Conservation (phyloP, 1,284 basidiomycete genomes). For the Rhodotorula glutinis region DNA sequence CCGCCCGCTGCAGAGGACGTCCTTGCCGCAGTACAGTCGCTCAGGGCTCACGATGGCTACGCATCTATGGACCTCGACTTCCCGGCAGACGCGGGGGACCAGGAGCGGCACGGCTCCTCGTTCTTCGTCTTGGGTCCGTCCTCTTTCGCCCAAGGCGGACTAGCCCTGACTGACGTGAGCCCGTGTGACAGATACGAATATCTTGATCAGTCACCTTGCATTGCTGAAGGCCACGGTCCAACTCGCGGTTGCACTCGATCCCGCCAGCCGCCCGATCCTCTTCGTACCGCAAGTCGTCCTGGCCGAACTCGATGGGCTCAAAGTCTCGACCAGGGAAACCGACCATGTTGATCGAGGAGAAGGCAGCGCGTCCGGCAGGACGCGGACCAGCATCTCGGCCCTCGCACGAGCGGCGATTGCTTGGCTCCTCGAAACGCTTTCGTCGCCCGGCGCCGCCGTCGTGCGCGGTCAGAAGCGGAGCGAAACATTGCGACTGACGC, state of each 20-base stretch:
- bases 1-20: constrained; percentile 62
- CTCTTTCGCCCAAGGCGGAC: too few species aligned
- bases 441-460: background rate
- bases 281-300: constrained; percentile 36
- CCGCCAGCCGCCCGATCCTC: constrained; percentile 3
- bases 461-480: constrained; percentile 25
- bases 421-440: constrained; percentile 24
- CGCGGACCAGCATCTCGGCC: constrained; percentile 18
- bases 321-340: background rate
- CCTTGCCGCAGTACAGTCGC: constrained; percentile 55
- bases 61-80: constrained; percentile 21
- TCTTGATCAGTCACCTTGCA: constrained; percentile 33
- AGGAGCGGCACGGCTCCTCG: background rate
- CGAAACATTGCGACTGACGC: constrained; percentile 21
- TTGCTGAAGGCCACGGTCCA: constrained; percentile 16
- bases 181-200: constrained; percentile 29
- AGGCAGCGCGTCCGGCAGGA: background rate
- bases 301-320: constrained; percentile 37
- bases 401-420: constrained; percentile 30
- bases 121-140: constrained; percentile 25
- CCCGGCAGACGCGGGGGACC: constrained; percentile 17
- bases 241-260: background rate
- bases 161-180: background rate
- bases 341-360: background rate
- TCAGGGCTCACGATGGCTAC: constrained; percentile 1